Evolutionary conservation across 805 yeast species (phyloP), one percentile per base, ranked within the genome.

Genomic region (Ogataea minuta): DNA sequence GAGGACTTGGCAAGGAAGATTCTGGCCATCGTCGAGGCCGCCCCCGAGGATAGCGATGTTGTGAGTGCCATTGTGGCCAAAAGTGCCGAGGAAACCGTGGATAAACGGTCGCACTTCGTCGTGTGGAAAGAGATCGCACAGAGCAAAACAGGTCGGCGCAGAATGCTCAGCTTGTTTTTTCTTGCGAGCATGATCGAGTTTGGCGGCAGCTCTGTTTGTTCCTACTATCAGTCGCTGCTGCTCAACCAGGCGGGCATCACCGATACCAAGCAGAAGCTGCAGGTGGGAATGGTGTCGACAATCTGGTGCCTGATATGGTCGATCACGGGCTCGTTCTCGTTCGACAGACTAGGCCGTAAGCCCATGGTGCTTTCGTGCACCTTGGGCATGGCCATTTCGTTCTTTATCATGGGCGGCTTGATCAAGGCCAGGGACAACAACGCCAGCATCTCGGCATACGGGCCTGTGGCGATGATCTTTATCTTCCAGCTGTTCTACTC

Each of bases 401-500:
- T 52, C 28, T 48, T 48, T 34, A 39, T 49, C 10, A 23, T 54
- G 34, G 57, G 56, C 13, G 57, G 52, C 9, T 43, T 54, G 28
- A 42, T 46, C 13, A 44, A 45, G 23, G 36, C 31, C 4, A 36
- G 37, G 17, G 39, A 40, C 4, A 28, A 31, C 6, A 15, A 30
- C 1, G 16, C n/a, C 1, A 36, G 38, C 19, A 33, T 34, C 17
- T 71, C 79, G 21, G 37, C 48, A 27, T 39, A 50, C 39, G 48
- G 44, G 17, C 34, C 50, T 11, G 33, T 55, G n/a, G 74, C 74
- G 6, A 69, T 74, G 76, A 73, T 76, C 38, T 74, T 72, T 65
- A 50, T 74, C 28, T 71, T 62, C 66, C 63, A 66, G 54, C 49
- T 57, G 36, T 60, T 63, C 28, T 73, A 71, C 57, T 62, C 69